A percentile compares a stretch with the other conserved stretches of the same genome.
These are phyloP conservation scores for Fusarium napiforme DNA, from an alignment of 2,329 filamentous ascomycete species.

Conservation along the genomic window DNA sequence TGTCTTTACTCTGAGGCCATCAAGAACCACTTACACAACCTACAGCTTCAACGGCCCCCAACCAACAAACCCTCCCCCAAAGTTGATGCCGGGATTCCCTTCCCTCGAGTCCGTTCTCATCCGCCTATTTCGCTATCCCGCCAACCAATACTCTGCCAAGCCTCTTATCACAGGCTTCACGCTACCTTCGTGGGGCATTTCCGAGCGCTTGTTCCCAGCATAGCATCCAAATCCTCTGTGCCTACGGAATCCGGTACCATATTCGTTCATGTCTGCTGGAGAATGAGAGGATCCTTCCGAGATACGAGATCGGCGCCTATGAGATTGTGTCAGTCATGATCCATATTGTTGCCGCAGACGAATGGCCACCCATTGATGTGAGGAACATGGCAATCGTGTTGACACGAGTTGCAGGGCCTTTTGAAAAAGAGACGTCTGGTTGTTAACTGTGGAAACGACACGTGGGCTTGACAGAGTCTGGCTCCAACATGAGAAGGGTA, in stretches of 20 bases:
- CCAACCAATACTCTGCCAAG: constrained; percentile 12
- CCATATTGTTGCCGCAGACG: neutral
- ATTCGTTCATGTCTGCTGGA: constrained; percentile 10
- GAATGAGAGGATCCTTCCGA: constrained; percentile 5
- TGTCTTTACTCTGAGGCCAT: neutral
- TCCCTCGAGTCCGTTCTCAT: neutral
- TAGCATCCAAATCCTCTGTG: neutral
- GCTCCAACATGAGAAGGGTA: neutral
- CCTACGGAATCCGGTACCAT: neutral
- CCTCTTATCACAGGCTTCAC: constrained; percentile 7
- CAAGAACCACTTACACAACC: neutral
- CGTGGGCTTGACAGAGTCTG: neutral
- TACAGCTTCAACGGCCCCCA: neutral
- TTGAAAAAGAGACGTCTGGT: constrained; percentile 5
- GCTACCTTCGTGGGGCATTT: neutral
- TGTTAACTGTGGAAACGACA: neutral
- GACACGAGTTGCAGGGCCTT: constrained; percentile 8
- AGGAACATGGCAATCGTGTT: constrained; percentile 7
- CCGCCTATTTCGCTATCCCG: neutral
- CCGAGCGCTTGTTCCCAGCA: constrained; percentile 2
- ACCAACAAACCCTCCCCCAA: neutral
- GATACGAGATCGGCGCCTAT: constrained; percentile 10
- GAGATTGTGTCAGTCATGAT: neutral
- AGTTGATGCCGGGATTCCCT: neutral
- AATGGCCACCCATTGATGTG: neutral